Evolutionary conservation across 1,139 yeast genomes (phyloP).

Genomic region (Yamadazyma diospyri): DNA sequence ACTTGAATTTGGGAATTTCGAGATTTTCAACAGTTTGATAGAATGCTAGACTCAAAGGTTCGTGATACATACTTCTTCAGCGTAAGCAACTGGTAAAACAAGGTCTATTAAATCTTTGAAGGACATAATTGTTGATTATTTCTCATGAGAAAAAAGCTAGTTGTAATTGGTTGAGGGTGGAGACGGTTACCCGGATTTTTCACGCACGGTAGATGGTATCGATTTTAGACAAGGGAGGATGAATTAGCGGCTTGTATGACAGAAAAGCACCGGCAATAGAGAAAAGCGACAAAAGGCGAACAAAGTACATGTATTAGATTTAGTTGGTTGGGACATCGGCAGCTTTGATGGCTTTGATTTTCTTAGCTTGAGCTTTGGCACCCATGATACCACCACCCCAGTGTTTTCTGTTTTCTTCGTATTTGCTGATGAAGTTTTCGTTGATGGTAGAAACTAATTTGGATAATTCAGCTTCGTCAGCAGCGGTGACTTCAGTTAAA

Average conservation of each 20-base stretch:
- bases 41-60: background rate
- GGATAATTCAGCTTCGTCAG: constrained; percentile 92
- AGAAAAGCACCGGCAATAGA: too few species aligned
- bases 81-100: constrained; percentile 80
- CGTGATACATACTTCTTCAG: constrained; percentile 64
- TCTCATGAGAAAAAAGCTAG: constrained; percentile 23
- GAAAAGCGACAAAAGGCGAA: too few species aligned
- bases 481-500: constrained; percentile 87
- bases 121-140: constrained; percentile 31
- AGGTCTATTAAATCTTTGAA: constrained; percentile 81
- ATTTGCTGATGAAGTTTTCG: constrained; percentile 88
- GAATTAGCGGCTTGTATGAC: too few species aligned
- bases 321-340: constrained; percentile 26
- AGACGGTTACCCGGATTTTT: constrained; percentile 9
- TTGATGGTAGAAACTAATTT: constrained; percentile 88
- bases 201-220: constrained; percentile 1
- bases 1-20: too few species aligned
- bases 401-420: constrained; percentile 94
- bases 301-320: constrained; percentile 2
- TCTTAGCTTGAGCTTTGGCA: constrained; percentile 81
- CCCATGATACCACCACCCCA: constrained; percentile 99
- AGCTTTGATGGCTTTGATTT: constrained; percentile 42
- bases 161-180: constrained; percentile 22
- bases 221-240: background rate
- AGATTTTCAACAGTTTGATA: too few species aligned